These are phyloP conservation scores for Erysiphe pulchra DNA, from an alignment of 2,329 filamentous ascomycete species.

Conservation along the genomic window DNA sequence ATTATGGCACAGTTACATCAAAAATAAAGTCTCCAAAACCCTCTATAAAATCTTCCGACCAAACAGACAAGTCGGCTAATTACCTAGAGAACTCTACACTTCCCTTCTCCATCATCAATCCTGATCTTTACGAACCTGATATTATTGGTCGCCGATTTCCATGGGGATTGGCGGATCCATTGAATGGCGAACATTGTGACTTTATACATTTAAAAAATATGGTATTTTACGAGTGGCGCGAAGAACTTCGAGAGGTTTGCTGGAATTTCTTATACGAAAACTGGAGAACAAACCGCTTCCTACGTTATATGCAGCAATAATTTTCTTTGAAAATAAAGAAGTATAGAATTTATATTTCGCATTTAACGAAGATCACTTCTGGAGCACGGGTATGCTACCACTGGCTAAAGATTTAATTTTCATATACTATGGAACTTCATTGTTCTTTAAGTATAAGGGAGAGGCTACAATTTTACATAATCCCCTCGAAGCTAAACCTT, in stretches of 20 bases:
- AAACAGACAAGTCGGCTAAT: conserved; percentile 17
- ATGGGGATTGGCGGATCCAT: conserved; percentile 91
- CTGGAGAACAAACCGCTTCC: conserved; percentile 53
- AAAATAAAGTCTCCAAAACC: conserved; percentile 9
- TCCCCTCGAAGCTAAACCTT: too few relatives aligned
- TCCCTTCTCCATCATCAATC: conserved; percentile 80
- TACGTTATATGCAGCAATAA: conserved; percentile 9
- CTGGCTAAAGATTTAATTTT: too few relatives aligned
- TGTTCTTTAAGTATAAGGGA: too few relatives aligned
- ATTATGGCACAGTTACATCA: conserved; percentile 9
- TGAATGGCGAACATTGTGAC: conserved; percentile 78
- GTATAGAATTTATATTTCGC: too few relatives aligned
- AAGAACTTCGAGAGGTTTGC: conserved; percentile 71
- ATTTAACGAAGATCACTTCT: too few relatives aligned
- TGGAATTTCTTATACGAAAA: conserved; percentile 86
- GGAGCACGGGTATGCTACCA: too few relatives aligned
- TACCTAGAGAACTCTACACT: conserved; percentile 38
- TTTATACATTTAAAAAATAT: conserved; percentile 75
- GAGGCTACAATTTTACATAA: too few relatives aligned
- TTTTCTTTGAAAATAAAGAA: conserved; percentile 4
- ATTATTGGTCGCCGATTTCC: conserved; percentile 71
- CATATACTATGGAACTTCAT: too few relatives aligned
- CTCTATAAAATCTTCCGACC: conserved; percentile 5
- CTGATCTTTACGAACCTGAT: conserved; percentile 65
- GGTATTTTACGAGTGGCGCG: conserved; percentile 82